Evolutionary conservation across 495 filamentous ascomycete genomes (phyloP).

Genomic region (Aspergillus biplanus): DNA sequence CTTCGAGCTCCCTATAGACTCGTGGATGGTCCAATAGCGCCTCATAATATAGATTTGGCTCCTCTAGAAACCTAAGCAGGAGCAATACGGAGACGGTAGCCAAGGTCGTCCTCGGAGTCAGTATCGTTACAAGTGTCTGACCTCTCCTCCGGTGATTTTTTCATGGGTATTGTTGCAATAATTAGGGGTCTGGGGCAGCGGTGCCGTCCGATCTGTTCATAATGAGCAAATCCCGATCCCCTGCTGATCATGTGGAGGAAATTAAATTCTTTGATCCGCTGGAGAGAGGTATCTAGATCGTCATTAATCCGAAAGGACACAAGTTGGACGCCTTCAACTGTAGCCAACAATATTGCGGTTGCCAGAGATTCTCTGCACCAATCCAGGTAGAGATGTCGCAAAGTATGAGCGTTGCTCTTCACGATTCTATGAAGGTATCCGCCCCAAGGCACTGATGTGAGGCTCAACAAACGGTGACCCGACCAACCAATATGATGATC

Average conservation of each 20-base stretch:
- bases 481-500: not conserved
- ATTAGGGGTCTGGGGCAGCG: not conserved
- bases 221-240: not conserved
- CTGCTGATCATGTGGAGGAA: not conserved
- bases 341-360: not conserved
- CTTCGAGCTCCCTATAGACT: not conserved
- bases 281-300: not conserved
- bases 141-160: not conserved
- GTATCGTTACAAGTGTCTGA: not conserved
- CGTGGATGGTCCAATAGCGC: not conserved
- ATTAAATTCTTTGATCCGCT: not conserved
- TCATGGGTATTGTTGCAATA: not conserved
- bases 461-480: not conserved
- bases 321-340: not conserved
- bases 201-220: not conserved
- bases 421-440: not conserved
- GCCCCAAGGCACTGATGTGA: not conserved
- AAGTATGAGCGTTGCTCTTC: not conserved
- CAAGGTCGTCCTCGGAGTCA: not conserved
- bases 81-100: not conserved
- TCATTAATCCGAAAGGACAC: not conserved
- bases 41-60: not conserved
- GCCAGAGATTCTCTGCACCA: not conserved
- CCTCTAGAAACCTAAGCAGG: not conserved
- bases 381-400: not conserved